Conservation (phyloP, 129 eudicot species). For the Gnaphalium uliginosum region DNA sequence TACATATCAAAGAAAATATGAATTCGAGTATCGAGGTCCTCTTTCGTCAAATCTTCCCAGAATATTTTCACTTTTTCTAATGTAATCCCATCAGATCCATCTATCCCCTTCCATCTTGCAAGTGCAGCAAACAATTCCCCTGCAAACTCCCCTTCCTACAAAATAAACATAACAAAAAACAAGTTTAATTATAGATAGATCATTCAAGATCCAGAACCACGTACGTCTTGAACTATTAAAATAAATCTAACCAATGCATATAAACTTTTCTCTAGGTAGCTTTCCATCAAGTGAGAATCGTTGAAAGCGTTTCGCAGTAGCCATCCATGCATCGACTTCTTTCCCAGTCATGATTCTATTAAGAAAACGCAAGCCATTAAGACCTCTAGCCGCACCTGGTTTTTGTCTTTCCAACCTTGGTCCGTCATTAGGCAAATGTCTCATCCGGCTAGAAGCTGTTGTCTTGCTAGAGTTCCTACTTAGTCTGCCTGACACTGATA, state of each 20-base stretch:
- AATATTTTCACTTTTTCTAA: conserved; percentile 49
- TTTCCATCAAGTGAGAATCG: conserved; percentile 51
- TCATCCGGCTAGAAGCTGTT: conserved; percentile 17
- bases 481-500: conserved; percentile 34
- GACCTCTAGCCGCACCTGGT: conserved; percentile 77
- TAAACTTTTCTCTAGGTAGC: conserved; percentile 72
- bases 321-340: conserved; percentile 80
- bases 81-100: conserved; percentile 58
- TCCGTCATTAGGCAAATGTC: conserved; percentile 13
- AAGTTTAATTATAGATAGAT: not conserved
- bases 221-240: not conserved
- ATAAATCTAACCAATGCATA: conserved; percentile 88
- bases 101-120: conserved; percentile 60
- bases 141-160: conserved; percentile 86
- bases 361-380: conserved; percentile 72
- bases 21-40: conserved; percentile 71
- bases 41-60: conserved; percentile 79
- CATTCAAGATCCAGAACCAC: conserved; percentile 15
- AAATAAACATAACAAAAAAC: conserved; percentile 14
- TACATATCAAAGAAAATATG: conserved; percentile 97
- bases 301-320: conserved; percentile 70
- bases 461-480: conserved; percentile 34
- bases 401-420: conserved; percentile 50
- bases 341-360: conserved; percentile 64
- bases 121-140: conserved; percentile 74